Percentiles rank a stretch among this genome's conserved stretches.
phyloP scores from a whole-genome alignment of 2,329 filamentous ascomycete species.

The Ascochyta viciae-villosae region DNA sequence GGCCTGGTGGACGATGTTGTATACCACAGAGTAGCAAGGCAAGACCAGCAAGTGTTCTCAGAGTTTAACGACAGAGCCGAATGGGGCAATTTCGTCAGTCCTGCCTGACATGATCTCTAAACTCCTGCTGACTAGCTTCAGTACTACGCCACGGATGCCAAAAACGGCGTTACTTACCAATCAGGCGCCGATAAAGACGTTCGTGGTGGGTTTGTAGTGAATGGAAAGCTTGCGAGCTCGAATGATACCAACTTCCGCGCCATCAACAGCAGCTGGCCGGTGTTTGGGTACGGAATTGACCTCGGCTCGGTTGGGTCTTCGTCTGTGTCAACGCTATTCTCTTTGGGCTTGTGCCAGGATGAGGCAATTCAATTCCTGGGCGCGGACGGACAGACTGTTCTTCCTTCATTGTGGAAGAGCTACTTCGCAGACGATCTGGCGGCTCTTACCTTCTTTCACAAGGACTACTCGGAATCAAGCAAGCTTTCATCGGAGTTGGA shows the following conservation, averaged over 20 bases:
- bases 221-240: constrained; percentile 69
- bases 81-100: constrained; percentile 82
- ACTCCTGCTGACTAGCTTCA: constrained; percentile 74
- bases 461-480: constrained; percentile 71
- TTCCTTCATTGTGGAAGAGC: constrained; percentile 80
- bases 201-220: constrained; percentile 66
- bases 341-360: constrained; percentile 77
- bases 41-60: constrained; percentile 70
- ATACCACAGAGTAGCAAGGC: constrained; percentile 67
- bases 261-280: constrained; percentile 79
- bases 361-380: constrained; percentile 81
- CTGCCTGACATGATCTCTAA: constrained; percentile 68
- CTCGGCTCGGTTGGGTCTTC: constrained; percentile 38
- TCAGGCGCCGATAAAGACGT: constrained; percentile 57
- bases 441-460: constrained; percentile 76
- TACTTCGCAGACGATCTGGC: constrained; percentile 70
- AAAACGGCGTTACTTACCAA: constrained; percentile 53
- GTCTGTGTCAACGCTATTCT: constrained; percentile 62
- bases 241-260: constrained; percentile 70
- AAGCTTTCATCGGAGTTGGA: constrained; percentile 75
- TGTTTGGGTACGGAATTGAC: constrained; percentile 72
- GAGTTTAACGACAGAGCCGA: constrained; percentile 77
- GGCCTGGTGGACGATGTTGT: constrained; percentile 73
- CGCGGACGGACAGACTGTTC: constrained; percentile 74
- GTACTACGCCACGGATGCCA: constrained; percentile 65